phyloP scores from a whole-genome alignment of 169 alveolate species.

The Perkinsus chesapeaki region DNA sequence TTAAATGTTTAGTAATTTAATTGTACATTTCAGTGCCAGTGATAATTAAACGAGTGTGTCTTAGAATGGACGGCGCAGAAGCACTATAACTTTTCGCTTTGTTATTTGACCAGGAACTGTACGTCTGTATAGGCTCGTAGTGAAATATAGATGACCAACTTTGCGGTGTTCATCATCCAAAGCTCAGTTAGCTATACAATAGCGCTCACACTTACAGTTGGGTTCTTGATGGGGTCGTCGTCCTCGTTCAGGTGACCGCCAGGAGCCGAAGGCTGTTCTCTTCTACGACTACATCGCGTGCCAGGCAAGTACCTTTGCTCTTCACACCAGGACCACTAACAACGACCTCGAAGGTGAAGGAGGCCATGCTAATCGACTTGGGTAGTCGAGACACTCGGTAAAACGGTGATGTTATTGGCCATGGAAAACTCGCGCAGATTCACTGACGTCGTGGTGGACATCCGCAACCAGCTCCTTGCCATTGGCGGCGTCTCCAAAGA shows the following conservation, averaged over 20 bases:
- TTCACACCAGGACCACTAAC: conserved; percentile 58
- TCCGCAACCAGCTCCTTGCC: background rate
- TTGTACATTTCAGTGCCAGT: too few species aligned
- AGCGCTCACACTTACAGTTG: background rate
- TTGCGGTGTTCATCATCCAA: too few species aligned
- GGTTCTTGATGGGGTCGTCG: background rate
- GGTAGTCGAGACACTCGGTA: conserved; percentile 42
- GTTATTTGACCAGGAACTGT: too few species aligned
- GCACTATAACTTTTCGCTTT: too few species aligned
- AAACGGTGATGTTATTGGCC: conserved; percentile 20
- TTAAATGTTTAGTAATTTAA: too few species aligned
- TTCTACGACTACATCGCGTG: background rate
- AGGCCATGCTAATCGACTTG: conserved; percentile 35
- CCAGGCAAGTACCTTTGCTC: conserved; percentile 10
- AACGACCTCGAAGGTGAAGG: conserved; percentile 37
- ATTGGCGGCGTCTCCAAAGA: background rate
- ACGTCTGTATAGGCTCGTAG: too few species aligned
- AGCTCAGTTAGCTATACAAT: too few species aligned
- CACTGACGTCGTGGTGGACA: background rate
- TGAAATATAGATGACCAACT: too few species aligned
- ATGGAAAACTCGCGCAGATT: conserved; percentile 12
- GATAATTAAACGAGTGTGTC: too few species aligned
- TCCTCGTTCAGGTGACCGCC: background rate
- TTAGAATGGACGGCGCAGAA: too few species aligned
- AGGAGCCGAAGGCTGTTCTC: background rate